These are phyloP conservation scores for Cupressus sempervirens DNA, from an alignment of 75 land plant species.

Conservation along the genomic window DNA sequence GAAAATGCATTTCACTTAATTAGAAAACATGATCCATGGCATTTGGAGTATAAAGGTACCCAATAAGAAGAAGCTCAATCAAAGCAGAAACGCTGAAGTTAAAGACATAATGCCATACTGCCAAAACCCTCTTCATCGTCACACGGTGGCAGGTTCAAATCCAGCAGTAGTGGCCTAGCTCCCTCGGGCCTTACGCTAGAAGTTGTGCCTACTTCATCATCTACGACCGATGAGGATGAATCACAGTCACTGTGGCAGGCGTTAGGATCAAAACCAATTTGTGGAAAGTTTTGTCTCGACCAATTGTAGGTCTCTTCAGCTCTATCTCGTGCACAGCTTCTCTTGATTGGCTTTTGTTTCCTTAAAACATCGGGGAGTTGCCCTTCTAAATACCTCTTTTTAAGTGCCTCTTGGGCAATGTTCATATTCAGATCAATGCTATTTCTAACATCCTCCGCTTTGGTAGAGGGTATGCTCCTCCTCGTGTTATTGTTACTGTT, in stretches of 20 bases:
- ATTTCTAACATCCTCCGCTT: slow-evolving; percentile 1
- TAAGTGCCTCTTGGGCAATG: background rate
- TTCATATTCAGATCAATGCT: slow-evolving; percentile 12
- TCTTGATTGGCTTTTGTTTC: background rate
- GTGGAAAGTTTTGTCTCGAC: slow-evolving; percentile 2
- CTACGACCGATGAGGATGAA: slow-evolving; percentile 34
- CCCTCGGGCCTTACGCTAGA: slow-evolving; percentile 9
- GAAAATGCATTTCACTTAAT: background rate
- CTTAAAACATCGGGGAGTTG: background rate
- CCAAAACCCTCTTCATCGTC: background rate
- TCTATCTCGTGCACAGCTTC: background rate
- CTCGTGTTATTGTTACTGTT: background rate
- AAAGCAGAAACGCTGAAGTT: background rate
- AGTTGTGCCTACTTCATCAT: slow-evolving; percentile 21
- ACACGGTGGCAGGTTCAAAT: background rate
- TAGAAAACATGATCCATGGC: background rate
- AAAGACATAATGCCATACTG: slow-evolving; percentile 6
- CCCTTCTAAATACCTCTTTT: slow-evolving; percentile 7
- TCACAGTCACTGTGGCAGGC: slow-evolving; percentile 40
- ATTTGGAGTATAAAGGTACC: background rate
- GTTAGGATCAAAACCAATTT: slow-evolving; percentile 12
- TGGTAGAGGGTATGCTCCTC: background rate
- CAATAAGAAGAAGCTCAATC: background rate
- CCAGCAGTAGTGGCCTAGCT: background rate
- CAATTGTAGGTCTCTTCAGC: slow-evolving; percentile 5